Conservation (phyloP, 352 stramenopile genomes). For the Peronospora tabacina region DNA sequence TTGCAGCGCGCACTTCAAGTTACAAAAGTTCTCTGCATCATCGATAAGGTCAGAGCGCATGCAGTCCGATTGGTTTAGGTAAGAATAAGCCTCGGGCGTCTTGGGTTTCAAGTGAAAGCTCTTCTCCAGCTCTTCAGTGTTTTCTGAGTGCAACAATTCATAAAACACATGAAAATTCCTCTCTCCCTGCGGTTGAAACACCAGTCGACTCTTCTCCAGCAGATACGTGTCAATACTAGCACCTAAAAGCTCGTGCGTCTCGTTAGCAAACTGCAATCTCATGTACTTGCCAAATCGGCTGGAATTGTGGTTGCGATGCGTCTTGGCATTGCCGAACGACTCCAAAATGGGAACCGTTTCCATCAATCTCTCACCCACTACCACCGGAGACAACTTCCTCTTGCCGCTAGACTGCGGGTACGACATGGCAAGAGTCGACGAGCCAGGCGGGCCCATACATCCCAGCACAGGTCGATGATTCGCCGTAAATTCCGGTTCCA, state of each 20-base stretch:
- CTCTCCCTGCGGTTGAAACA: conserved; percentile 65
- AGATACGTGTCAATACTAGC: conserved; percentile 80
- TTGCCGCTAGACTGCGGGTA: conserved; percentile 56
- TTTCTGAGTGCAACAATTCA: conserved; percentile 60
- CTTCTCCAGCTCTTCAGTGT: conserved; percentile 42
- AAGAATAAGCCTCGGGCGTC: conserved; percentile 51
- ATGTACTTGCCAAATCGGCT: conserved; percentile 91
- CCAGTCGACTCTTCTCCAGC: conserved; percentile 77
- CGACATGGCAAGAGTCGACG: conserved; percentile 52
- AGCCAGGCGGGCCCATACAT: conserved; percentile 34
- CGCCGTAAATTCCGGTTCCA: conserved; percentile 60
- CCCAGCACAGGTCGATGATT: conserved; percentile 19
- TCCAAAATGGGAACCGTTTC: conserved; percentile 89
- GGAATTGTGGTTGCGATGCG: conserved; percentile 86
- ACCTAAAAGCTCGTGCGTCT: conserved; percentile 64
- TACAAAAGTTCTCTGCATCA: conserved; percentile 58
- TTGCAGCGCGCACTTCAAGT: conserved; percentile 53
- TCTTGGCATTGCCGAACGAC: conserved; percentile 87
- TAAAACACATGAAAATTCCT: conserved; percentile 88
- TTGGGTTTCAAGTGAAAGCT: conserved; percentile 50
- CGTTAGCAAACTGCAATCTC: conserved; percentile 66
- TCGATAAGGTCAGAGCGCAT: conserved; percentile 63
- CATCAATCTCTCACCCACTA: conserved; percentile 71
- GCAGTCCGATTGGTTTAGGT: conserved; percentile 73
- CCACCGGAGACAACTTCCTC: conserved; percentile 54